Evolutionary conservation across 1,284 basidiomycete species (phyloP).

Genomic region (Psilocybe mexicana): DNA sequence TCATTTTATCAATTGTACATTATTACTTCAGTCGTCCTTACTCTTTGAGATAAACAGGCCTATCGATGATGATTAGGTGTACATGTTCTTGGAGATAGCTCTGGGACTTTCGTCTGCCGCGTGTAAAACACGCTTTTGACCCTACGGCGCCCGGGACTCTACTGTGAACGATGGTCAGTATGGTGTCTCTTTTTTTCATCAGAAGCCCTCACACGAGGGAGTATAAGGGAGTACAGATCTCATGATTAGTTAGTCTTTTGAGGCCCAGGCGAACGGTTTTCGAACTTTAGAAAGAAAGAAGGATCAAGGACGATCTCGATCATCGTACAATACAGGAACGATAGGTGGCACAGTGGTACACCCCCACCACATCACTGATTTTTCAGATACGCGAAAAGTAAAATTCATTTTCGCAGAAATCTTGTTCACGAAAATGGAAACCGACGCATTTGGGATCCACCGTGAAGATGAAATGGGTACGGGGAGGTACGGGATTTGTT

Average conservation of each 20-base stretch:
- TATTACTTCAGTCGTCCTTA: background rate
- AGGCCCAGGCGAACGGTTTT: background rate
- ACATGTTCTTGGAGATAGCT: background rate
- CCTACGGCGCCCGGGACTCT: background rate
- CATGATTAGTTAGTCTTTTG: background rate
- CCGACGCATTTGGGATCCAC: too few relatives aligned
- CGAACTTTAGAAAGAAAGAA: background rate
- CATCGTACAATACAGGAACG: background rate
- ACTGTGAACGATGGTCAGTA: background rate
- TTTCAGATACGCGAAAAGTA: too few relatives aligned
- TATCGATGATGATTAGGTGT: background rate
- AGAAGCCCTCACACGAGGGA: background rate
- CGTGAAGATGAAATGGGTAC: too few relatives aligned
- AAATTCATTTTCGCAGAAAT: background rate
- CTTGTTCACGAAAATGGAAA: background rate
- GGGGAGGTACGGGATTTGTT: too few relatives aligned
- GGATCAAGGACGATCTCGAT: background rate
- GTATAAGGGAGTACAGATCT: background rate
- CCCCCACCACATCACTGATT: too few relatives aligned
- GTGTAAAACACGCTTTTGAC: conserved; percentile 10
- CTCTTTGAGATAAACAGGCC: background rate
- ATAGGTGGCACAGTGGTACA: too few relatives aligned
- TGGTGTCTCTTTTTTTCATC: background rate
- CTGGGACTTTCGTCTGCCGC: background rate
- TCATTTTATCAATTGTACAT: background rate